These are phyloP conservation scores for Lipomyces kockii DNA, from an alignment of 805 yeast genomes.

Conservation along the genomic window DNA sequence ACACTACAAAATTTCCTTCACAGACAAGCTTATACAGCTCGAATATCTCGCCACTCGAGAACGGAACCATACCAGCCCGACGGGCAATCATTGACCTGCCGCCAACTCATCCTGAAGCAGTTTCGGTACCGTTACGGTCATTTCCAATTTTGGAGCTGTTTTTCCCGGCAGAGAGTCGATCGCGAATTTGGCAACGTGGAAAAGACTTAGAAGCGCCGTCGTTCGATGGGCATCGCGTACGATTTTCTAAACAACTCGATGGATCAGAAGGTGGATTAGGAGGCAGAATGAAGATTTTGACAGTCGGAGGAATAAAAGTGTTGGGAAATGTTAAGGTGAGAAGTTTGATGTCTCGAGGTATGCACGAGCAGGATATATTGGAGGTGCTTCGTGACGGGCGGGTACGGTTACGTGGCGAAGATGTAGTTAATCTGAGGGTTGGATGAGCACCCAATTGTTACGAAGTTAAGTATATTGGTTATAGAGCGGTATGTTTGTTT, in stretches of 20 bases:
- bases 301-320: conserved; percentile 30
- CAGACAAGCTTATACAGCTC: conserved; percentile 12
- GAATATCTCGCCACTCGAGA: conserved; percentile 15
- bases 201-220: conserved; percentile 28
- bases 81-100: conserved; percentile 31
- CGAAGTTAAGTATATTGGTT: not conserved
- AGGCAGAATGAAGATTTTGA: conserved; percentile 19
- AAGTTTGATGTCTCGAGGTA: conserved; percentile 22
- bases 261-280: conserved; percentile 10
- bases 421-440: conserved; percentile 28
- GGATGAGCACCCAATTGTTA: conserved; percentile 2
- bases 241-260: conserved; percentile 11
- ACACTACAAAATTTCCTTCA: not conserved
- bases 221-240: conserved; percentile 35
- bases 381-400: conserved; percentile 28
- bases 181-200: conserved; percentile 19
- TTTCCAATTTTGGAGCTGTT: conserved; percentile 24
- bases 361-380: conserved; percentile 25
- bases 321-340: conserved; percentile 29
- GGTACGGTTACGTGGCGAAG: conserved; percentile 30
- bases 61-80: conserved; percentile 5
- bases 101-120: conserved; percentile 30
- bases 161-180: conserved; percentile 28
- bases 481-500: not conserved
- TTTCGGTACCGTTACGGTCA: conserved; percentile 25